Evolutionary conservation across 2,329 filamentous ascomycete genomes (phyloP).

Genomic region (Fusarium fujikuroi): DNA sequence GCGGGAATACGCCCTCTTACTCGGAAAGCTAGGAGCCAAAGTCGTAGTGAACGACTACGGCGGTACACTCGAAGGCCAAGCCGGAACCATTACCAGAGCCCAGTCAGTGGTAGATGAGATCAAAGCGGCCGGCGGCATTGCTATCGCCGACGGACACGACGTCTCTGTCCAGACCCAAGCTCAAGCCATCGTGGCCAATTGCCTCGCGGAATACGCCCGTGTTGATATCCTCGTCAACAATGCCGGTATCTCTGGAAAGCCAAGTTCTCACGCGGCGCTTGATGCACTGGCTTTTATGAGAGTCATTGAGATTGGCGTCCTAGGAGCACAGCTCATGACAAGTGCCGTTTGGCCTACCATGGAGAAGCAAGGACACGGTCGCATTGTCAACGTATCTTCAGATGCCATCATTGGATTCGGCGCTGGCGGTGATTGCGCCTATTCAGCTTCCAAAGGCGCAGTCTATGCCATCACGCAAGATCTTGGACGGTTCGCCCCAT

Average conservation of each 20-base stretch:
- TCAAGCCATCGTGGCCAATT: background rate
- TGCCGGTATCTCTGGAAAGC: constrained; percentile 14
- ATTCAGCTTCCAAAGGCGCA: constrained; percentile 25
- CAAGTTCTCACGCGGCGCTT: constrained; percentile 11
- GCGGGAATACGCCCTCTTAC: background rate
- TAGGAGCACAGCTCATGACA: constrained; percentile 22
- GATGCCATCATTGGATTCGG: constrained; percentile 34
- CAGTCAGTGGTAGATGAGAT: background rate
- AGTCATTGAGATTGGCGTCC: constrained; percentile 18
- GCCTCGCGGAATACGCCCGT: background rate
- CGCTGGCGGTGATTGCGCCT: constrained; percentile 29
- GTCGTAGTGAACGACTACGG: background rate
- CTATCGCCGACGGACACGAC: background rate
- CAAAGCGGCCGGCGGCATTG: background rate
- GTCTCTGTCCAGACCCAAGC: background rate
- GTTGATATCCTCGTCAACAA: constrained; percentile 14
- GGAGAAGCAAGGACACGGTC: constrained; percentile 15
- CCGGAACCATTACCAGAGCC: background rate
- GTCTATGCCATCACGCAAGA: constrained; percentile 17
- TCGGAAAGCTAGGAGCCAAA: background rate
- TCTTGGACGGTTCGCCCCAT: constrained; percentile 15
- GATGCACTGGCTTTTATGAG: constrained; percentile 21
- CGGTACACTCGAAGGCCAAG: background rate
- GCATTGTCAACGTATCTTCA: constrained; percentile 21
- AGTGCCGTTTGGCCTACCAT: constrained; percentile 34